These are phyloP conservation scores for Chionographis japonica DNA, from an alignment of 106 monocot genomes.

Conservation along the genomic window DNA sequence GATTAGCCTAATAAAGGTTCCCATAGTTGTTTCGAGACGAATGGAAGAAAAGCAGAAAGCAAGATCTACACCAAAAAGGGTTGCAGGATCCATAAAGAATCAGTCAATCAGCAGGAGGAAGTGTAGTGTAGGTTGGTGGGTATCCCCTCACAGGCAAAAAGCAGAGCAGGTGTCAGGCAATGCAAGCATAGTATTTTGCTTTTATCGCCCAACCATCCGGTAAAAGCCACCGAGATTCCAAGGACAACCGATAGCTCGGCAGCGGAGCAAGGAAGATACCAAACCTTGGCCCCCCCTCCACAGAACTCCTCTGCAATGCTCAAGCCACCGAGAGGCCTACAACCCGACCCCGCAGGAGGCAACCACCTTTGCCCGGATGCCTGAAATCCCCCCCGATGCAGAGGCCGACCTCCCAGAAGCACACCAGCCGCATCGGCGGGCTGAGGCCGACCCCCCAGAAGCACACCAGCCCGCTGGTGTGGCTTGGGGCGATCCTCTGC, in stretches of 20 bases:
- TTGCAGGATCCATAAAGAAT: too few species aligned
- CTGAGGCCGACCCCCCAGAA: not conserved
- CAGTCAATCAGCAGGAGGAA: too few species aligned
- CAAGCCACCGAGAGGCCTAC: not conserved
- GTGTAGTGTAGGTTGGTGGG: too few species aligned
- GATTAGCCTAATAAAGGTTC: too few species aligned
- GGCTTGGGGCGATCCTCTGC: constrained; percentile 58
- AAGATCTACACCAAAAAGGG: too few species aligned
- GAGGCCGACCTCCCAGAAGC: not conserved
- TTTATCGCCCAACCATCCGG: not conserved
- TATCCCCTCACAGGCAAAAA: not conserved
- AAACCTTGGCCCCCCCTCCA: constrained; percentile 6
- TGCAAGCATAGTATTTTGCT: constrained; percentile 14
- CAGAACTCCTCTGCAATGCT: not conserved
- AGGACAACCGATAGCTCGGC: not conserved
- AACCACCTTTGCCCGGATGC: not conserved
- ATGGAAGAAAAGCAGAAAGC: too few species aligned
- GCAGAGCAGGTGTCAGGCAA: not conserved
- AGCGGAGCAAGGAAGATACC: constrained; percentile 30
- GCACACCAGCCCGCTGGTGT: constrained; percentile 39
- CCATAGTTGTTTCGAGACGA: too few species aligned
- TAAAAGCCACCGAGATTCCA: constrained; percentile 4
- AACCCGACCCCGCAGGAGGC: not conserved
- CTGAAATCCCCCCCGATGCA: not conserved
- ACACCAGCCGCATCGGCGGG: not conserved